These are phyloP conservation scores for Taphrina pruni DNA, from an alignment of 1,139 yeast species.

Conservation along the genomic window DNA sequence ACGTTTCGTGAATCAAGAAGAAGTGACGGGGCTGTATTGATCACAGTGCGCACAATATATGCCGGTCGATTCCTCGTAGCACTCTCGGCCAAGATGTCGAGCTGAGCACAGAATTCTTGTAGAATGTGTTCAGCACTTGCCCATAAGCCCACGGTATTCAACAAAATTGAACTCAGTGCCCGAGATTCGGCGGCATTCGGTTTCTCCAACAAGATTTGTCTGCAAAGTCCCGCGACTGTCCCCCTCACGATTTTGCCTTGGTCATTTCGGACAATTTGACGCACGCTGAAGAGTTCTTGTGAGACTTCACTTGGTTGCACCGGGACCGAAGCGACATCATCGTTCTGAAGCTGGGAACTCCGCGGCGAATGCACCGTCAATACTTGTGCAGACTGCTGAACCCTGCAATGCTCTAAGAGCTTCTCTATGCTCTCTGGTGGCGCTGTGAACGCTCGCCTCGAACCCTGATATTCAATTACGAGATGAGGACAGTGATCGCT, in stretches of 20 bases:
- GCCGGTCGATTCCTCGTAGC: neutral
- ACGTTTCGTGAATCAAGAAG: conserved; percentile 23
- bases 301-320: neutral
- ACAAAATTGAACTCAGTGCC: neutral
- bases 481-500: neutral
- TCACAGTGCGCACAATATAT: neutral
- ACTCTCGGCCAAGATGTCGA: neutral
- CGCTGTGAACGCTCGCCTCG: too few species aligned
- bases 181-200: neutral
- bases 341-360: neutral
- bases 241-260: conserved; percentile 2
- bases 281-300: conserved; percentile 17
- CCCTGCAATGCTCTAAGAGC: neutral
- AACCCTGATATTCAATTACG: neutral
- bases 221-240: conserved; percentile 6
- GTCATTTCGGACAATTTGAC: conserved; percentile 14
- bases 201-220: conserved; percentile 14
- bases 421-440: neutral
- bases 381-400: neutral
- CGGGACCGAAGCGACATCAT: neutral
- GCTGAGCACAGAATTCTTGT: conserved; percentile 14
- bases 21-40: conserved; percentile 13
- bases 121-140: conserved; percentile 10
- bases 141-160: conserved; percentile 31
- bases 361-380: neutral